These are phyloP conservation scores for Dioscorea dumetorum DNA, from an alignment of 106 monocot genomes.

Conservation along the genomic window DNA sequence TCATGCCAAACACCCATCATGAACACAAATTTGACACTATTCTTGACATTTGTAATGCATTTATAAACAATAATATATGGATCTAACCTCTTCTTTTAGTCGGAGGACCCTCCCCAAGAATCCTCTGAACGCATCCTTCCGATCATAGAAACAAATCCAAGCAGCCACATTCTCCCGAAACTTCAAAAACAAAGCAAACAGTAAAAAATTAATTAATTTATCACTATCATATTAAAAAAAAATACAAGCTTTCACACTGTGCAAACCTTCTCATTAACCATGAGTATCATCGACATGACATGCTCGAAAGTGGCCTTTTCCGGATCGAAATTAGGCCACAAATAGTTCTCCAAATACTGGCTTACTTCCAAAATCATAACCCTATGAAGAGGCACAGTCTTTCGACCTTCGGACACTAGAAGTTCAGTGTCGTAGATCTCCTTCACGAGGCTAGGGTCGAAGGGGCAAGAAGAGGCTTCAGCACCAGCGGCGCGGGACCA, in stretches of 20 bases:
- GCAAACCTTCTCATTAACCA: conserved; percentile 94
- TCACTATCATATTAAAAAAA: neutral
- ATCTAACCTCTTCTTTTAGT: conserved; percentile 71
- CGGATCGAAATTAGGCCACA: conserved; percentile 87
- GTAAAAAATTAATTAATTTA: neutral
- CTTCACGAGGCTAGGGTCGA: conserved; percentile 73
- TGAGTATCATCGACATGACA: conserved; percentile 94
- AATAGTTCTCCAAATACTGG: conserved; percentile 95
- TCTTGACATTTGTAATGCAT: too few relatives aligned
- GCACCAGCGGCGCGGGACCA: conserved; percentile 35
- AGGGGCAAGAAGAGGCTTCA: conserved; percentile 2
- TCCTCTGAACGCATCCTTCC: conserved; percentile 67
- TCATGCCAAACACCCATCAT: too few relatives aligned
- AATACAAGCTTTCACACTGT: neutral
- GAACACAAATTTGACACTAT: too few relatives aligned
- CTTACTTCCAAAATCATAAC: conserved; percentile 97
- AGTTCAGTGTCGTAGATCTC: conserved; percentile 83
- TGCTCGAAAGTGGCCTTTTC: conserved; percentile 81
- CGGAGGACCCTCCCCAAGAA: conserved; percentile 73
- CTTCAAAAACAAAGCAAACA: conserved; percentile 22
- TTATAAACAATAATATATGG: too few relatives aligned
- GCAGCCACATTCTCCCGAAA: conserved; percentile 98
- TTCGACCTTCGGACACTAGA: conserved; percentile 47
- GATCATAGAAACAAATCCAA: conserved; percentile 87
- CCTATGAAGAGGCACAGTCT: conserved; percentile 84